Conservation (phyloP, 1,284 basidiomycete species). For the Phylloporus sp. region DNA sequence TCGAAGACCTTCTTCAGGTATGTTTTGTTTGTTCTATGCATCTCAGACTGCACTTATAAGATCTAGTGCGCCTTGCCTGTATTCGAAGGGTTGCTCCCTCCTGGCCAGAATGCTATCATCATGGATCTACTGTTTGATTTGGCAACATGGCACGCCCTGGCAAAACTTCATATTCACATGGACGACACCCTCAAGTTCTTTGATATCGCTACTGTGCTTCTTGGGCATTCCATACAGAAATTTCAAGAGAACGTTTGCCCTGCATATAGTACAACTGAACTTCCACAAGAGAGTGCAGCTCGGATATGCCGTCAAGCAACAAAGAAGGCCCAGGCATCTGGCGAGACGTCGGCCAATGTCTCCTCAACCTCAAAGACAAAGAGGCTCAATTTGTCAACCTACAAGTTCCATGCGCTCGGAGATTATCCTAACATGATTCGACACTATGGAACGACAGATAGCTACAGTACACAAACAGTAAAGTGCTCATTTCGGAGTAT, state of each 20-base stretch:
- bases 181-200: neutral
- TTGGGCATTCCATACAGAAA: neutral
- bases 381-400: neutral
- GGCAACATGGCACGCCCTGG: constrained; percentile 4
- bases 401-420: neutral
- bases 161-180: neutral
- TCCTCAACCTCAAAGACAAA: neutral
- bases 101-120: neutral
- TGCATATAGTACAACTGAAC: constrained; percentile 11
- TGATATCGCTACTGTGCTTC: neutral
- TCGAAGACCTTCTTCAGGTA: constrained; percentile 4
- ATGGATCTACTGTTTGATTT: constrained; percentile 1
- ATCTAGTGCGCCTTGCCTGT: neutral
- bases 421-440: neutral
- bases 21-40: neutral
- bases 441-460: neutral
- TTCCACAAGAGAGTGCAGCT: neutral
- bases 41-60: neutral
- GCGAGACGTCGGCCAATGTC: neutral
- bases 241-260: neutral
- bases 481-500: neutral
- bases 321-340: neutral
- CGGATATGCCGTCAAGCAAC: neutral
- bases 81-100: neutral
- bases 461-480: neutral